These are phyloP conservation scores for Ceratocystis harringtonii DNA, from an alignment of 2,329 filamentous ascomycete genomes.

Conservation along the genomic window DNA sequence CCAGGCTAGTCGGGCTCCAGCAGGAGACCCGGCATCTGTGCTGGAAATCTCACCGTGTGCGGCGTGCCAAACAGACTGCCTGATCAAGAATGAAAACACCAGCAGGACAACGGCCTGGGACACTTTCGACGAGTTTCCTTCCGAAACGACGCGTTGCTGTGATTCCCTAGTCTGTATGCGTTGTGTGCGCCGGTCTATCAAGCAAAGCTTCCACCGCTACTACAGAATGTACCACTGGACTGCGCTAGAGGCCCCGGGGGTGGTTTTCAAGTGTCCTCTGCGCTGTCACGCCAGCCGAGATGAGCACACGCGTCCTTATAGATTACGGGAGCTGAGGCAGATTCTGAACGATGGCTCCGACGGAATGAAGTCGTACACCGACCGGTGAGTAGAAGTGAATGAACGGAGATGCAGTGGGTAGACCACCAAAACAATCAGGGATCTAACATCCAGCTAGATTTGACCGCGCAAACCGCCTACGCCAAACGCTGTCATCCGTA, in stretches of 20 bases:
- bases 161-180: not conserved
- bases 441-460: not conserved
- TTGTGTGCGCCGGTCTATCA: not conserved
- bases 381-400: not conserved
- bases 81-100: not conserved
- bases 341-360: not conserved
- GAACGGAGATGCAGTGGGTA: too few relatives aligned
- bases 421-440: not conserved
- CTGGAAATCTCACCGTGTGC: not conserved
- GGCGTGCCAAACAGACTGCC: not conserved
- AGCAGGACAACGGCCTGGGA: not conserved
- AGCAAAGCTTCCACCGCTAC: not conserved
- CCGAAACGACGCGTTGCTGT: not conserved
- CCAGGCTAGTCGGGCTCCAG: not conserved
- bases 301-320: not conserved
- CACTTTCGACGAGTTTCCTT: not conserved
- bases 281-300: not conserved
- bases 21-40: not conserved
- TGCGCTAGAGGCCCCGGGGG: not conserved
- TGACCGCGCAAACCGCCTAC: not conserved
- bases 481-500: not conserved
- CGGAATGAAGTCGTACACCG: not conserved
- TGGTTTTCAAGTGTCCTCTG: not conserved
- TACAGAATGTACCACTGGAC: not conserved
- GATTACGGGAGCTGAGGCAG: not conserved